phyloP scores from a whole-genome alignment of 2,329 filamentous ascomycete species.

The Thielaviopsis musarum region DNA sequence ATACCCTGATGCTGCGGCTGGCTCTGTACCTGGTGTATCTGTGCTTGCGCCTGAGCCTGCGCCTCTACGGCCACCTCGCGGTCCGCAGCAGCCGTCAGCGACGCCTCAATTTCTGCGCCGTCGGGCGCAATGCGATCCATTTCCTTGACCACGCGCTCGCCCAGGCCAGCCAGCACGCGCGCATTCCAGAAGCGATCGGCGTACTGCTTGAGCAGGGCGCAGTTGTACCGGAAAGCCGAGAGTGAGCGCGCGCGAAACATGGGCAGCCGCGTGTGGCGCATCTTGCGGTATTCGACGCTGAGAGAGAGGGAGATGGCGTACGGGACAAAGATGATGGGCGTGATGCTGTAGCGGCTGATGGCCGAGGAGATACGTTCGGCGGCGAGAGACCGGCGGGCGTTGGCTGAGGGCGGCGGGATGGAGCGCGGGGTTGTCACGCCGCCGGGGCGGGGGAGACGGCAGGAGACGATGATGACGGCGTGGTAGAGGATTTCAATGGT shows the following conservation, averaged over 20 bases:
- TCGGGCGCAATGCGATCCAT: slow-evolving; percentile 37
- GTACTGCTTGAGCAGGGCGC: slow-evolving; percentile 33
- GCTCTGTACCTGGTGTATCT: neutral
- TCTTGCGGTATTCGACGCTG: slow-evolving; percentile 45
- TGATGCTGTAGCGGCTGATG: slow-evolving; percentile 33
- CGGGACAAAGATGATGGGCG: slow-evolving; percentile 40
- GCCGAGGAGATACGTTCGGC: slow-evolving; percentile 40
- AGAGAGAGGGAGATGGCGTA: slow-evolving; percentile 45
- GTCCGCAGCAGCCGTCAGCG: slow-evolving; percentile 9
- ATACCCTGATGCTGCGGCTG: neutral
- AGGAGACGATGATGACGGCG: slow-evolving; percentile 45
- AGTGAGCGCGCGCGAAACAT: slow-evolving; percentile 41
- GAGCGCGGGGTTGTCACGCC: slow-evolving; percentile 24
- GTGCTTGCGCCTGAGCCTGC: neutral
- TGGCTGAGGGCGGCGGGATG: slow-evolving; percentile 31
- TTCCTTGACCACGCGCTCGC: slow-evolving; percentile 36
- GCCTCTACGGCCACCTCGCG: neutral
- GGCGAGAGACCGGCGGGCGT: slow-evolving; percentile 39
- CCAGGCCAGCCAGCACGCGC: slow-evolving; percentile 35
- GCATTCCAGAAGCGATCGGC: slow-evolving; percentile 43
- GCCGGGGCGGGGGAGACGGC: slow-evolving; percentile 31
- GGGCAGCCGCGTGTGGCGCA: slow-evolving; percentile 41
- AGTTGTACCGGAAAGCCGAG: slow-evolving; percentile 36
- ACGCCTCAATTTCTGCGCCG: slow-evolving; percentile 23
- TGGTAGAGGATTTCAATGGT: slow-evolving; percentile 49